Conservation (phyloP, 495 filamentous ascomycete genomes). For the Penicillium bialowiezense region DNA sequence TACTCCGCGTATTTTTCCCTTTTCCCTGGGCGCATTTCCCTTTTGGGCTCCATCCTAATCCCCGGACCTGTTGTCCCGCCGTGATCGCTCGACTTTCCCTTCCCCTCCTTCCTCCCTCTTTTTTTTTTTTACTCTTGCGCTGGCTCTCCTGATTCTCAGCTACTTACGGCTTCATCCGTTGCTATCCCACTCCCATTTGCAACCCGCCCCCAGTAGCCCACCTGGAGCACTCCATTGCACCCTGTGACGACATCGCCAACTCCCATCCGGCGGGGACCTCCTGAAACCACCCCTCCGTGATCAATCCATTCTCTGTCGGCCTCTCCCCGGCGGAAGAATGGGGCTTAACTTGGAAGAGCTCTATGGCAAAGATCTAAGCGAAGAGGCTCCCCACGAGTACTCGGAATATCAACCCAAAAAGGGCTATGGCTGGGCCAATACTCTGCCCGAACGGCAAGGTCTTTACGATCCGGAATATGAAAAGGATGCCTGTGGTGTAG, state of each 20-base stretch:
- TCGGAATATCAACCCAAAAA: slow-evolving; percentile 92
- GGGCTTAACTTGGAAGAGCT: slow-evolving; percentile 64
- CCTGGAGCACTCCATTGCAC: slow-evolving; percentile 17
- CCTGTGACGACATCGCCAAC: slow-evolving; percentile 33
- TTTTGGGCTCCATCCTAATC: slow-evolving; percentile 20
- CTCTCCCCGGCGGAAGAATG: slow-evolving; percentile 61
- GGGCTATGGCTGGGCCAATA: slow-evolving; percentile 85
- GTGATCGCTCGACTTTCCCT: slow-evolving; percentile 13
- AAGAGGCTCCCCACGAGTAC: slow-evolving; percentile 58
- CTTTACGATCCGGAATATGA: slow-evolving; percentile 95
- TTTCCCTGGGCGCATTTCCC: slow-evolving; percentile 20
- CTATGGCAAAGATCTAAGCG: slow-evolving; percentile 59
- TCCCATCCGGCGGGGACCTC: slow-evolving; percentile 22
- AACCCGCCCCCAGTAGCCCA: slow-evolving; percentile 23
- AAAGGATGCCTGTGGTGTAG: slow-evolving; percentile 99
- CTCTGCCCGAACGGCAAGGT: slow-evolving; percentile 95
- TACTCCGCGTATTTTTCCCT: slow-evolving; percentile 1
- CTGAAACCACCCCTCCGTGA: slow-evolving; percentile 9
- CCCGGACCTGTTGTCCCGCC: slow-evolving; percentile 31
- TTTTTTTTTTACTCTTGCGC: slow-evolving; percentile 24
- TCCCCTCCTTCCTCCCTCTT: slow-evolving; percentile 17
- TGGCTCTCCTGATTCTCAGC: too few species aligned
- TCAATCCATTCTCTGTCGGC: slow-evolving; percentile 45
- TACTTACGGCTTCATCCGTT: too few species aligned
- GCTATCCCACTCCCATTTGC: too few species aligned